These are phyloP conservation scores for Didymella pomorum DNA, from an alignment of 2,329 filamentous ascomycete species.

Conservation along the genomic window DNA sequence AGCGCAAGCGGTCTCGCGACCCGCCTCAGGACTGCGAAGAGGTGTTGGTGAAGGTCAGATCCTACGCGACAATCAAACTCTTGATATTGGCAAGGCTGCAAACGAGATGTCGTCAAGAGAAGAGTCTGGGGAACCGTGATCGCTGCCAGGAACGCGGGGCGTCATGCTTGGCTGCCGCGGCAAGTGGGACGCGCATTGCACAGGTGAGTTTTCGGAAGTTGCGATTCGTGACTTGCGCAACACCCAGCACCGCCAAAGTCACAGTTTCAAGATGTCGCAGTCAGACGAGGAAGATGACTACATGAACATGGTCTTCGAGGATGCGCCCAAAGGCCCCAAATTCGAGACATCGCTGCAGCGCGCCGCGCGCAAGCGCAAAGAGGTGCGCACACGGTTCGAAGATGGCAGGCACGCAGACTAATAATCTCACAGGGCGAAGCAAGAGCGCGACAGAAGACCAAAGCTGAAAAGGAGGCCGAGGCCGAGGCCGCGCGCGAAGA, in stretches of 20 bases:
- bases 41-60: neutral
- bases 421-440: slow-evolving; percentile 38
- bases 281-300: slow-evolving; percentile 88
- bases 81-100: neutral
- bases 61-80: neutral
- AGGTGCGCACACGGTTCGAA: slow-evolving; percentile 43
- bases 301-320: slow-evolving; percentile 92
- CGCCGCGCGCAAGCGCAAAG: slow-evolving; percentile 62
- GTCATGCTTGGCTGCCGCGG: neutral
- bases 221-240: slow-evolving; percentile 13
- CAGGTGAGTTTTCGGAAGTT: slow-evolving; percentile 3
- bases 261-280: slow-evolving; percentile 37
- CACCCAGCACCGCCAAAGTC: neutral
- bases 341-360: slow-evolving; percentile 71
- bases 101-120: slow-evolving; percentile 15
- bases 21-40: neutral
- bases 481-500: slow-evolving; percentile 76
- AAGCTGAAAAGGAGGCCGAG: slow-evolving; percentile 80
- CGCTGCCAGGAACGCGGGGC: slow-evolving; percentile 17
- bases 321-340: slow-evolving; percentile 59
- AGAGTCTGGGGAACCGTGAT: slow-evolving; percentile 20
- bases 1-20: neutral
- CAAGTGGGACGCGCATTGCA: slow-evolving; percentile 22
- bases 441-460: slow-evolving; percentile 67
- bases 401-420: slow-evolving; percentile 16